Evolutionary conservation across 2,329 filamentous ascomycete genomes (phyloP).

Genomic region (Hypoxylon sp.): DNA sequence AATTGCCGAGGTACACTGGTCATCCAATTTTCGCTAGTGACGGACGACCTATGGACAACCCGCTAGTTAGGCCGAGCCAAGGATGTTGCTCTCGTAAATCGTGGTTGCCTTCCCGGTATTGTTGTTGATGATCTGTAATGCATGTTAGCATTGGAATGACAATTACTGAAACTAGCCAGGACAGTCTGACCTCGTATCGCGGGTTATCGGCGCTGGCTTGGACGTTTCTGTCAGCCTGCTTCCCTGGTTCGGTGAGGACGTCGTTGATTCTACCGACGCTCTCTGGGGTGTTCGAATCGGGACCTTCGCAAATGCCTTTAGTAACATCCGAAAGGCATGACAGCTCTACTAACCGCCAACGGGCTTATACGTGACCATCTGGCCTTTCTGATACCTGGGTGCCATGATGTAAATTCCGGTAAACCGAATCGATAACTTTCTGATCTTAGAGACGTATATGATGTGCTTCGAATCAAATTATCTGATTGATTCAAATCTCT

Average conservation of each 20-base stretch:
- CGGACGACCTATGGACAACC: not conserved
- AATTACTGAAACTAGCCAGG: too few relatives aligned
- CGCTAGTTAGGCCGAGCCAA: constrained; percentile 20
- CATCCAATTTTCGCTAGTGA: not conserved
- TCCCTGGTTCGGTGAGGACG: constrained; percentile 42
- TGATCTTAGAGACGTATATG: not conserved
- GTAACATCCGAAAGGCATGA: not conserved
- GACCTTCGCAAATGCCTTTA: constrained; percentile 23
- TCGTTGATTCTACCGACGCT: constrained; percentile 37
- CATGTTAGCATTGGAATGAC: not conserved
- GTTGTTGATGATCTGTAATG: constrained; percentile 41
- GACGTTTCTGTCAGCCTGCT: constrained; percentile 40
- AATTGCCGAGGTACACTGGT: not conserved
- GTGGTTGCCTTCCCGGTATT: constrained; percentile 42
- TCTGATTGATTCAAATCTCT: not conserved
- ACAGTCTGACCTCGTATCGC: constrained; percentile 40
- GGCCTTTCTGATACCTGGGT: constrained; percentile 43
- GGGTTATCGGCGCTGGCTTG: constrained; percentile 38
- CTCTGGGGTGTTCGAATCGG: constrained; percentile 38
- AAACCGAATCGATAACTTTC: not conserved
- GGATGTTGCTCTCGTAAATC: constrained; percentile 42
- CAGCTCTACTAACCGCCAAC: constrained; percentile 31
- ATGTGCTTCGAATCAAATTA: not conserved
- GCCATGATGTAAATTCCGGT: constrained; percentile 33
- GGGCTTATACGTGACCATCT: constrained; percentile 42